A percentile compares a stretch with the other conserved stretches of the same genome.
Evolutionary conservation across 1,284 basidiomycete genomes (phyloP).

Genomic region (Puccinia coronata): DNA sequence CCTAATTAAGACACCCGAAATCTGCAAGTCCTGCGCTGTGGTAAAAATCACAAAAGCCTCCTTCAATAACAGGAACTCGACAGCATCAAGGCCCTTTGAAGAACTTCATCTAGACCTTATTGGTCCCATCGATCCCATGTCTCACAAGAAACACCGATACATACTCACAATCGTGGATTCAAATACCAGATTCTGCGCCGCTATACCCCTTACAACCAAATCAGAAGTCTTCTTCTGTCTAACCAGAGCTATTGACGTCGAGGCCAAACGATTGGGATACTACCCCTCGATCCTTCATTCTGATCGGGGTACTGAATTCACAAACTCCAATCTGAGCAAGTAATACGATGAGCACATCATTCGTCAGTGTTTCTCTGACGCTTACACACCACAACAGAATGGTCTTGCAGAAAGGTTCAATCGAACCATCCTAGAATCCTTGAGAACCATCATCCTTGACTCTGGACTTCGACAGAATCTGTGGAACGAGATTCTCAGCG

Average conservation of each 20-base stretch:
- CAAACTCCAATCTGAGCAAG: not conserved
- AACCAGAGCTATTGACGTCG: not conserved
- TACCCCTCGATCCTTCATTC: not conserved
- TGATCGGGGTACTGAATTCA: not conserved
- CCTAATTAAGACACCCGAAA: not conserved
- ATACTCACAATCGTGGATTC: not conserved
- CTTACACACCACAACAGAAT: slow-evolving; percentile 2
- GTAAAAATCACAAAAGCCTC: not conserved
- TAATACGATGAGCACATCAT: not conserved
- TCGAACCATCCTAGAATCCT: not conserved
- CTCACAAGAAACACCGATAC: not conserved
- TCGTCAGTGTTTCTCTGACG: not conserved
- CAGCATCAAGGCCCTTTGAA: not conserved
- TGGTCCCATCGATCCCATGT: not conserved
- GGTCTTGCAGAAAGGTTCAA: slow-evolving; percentile 12
- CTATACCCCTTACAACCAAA: not conserved
- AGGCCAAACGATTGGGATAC: not conserved
- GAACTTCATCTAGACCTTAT: not conserved
- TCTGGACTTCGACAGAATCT: not conserved
- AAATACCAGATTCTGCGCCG: not conserved
- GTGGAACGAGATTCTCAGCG: not conserved
- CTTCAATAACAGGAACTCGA: not conserved
- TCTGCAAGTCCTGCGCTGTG: not conserved
- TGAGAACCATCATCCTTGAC: not conserved
- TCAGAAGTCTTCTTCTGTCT: not conserved